These are phyloP conservation scores for Onygena corvina DNA, from an alignment of 2,329 filamentous ascomycete genomes.

Conservation along the genomic window DNA sequence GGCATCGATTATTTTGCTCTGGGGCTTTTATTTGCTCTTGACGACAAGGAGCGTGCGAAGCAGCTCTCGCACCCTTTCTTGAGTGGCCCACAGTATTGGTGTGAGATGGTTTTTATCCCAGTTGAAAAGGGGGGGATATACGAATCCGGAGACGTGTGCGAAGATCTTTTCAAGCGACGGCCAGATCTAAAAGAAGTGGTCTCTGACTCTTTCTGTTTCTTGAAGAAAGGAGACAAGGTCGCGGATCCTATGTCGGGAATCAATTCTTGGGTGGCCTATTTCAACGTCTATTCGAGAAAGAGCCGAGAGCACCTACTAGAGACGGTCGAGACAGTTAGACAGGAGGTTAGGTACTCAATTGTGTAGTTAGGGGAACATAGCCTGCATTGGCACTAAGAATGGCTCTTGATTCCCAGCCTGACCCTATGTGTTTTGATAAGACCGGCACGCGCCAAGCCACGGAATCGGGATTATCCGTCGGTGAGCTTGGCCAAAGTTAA, in stretches of 20 bases:
- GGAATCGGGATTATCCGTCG: too few relatives aligned
- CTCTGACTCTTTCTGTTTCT: conserved; percentile 19
- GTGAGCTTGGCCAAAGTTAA: too few relatives aligned
- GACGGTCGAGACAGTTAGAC: too few relatives aligned
- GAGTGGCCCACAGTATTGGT: conserved; percentile 10
- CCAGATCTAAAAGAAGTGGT: conserved; percentile 19
- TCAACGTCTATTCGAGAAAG: conserved; percentile 21
- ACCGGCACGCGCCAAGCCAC: too few relatives aligned
- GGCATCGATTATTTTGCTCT: conserved; percentile 19
- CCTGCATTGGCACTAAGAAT: too few relatives aligned
- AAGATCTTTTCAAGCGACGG: conserved; percentile 19
- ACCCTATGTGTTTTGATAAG: too few relatives aligned
- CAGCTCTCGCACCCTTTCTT: conserved; percentile 17
- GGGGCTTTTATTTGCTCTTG: neutral
- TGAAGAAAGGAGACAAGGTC: conserved; percentile 21
- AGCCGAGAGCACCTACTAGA: conserved; percentile 4
- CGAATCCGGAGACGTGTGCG: conserved; percentile 24
- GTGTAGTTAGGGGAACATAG: too few relatives aligned
- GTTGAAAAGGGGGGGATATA: conserved; percentile 23
- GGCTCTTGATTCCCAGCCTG: too few relatives aligned
- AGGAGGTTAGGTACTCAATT: too few relatives aligned
- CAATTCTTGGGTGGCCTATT: conserved; percentile 23
- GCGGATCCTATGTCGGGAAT: conserved; percentile 20
- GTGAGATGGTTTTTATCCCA: conserved; percentile 21
- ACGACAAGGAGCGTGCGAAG: neutral